A percentile compares a stretch with the other conserved stretches of the same genome.
These are phyloP conservation scores for Dactylellina sp. DNA, from an alignment of 2,329 filamentous ascomycete genomes.

Conservation along the genomic window DNA sequence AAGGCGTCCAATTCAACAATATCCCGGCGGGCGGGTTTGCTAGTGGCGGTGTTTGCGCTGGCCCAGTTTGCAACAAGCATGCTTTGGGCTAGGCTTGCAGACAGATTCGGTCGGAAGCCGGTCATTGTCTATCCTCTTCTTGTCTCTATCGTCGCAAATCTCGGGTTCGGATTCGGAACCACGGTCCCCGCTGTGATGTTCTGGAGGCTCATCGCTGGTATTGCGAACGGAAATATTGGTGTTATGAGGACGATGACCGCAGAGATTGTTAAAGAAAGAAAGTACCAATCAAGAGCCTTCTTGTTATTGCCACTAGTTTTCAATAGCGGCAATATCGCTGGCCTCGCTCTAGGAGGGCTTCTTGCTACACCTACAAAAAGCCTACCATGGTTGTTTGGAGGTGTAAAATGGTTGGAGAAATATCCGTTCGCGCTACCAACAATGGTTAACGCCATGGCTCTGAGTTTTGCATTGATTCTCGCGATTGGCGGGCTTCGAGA, in stretches of 20 bases:
- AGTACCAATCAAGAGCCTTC: slow-evolving; percentile 68
- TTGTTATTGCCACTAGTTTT: slow-evolving; percentile 72
- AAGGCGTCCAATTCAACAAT: slow-evolving; percentile 73
- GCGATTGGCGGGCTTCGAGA: slow-evolving; percentile 45
- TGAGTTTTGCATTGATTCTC: slow-evolving; percentile 32
- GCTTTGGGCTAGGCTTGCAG: slow-evolving; percentile 80
- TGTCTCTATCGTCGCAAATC: slow-evolving; percentile 74
- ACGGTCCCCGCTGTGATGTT: slow-evolving; percentile 74
- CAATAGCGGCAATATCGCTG: slow-evolving; percentile 74
- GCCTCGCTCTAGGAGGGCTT: slow-evolving; percentile 68
- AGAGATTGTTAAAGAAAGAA: slow-evolving; percentile 78
- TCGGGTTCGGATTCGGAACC: slow-evolving; percentile 78
- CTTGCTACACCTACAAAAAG: slow-evolving; percentile 66
- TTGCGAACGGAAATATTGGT: slow-evolving; percentile 78
- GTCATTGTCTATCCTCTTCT: slow-evolving; percentile 81
- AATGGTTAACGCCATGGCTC: slow-evolving; percentile 65
- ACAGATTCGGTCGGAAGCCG: slow-evolving; percentile 77
- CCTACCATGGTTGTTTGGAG: slow-evolving; percentile 67
- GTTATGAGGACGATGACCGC: slow-evolving; percentile 81
- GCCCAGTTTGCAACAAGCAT: slow-evolving; percentile 86
- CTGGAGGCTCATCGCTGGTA: slow-evolving; percentile 75
- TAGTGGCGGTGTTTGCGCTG: slow-evolving; percentile 84
- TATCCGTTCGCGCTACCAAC: slow-evolving; percentile 71
- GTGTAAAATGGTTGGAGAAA: slow-evolving; percentile 64
- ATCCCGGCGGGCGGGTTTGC: slow-evolving; percentile 79